phyloP scores from a whole-genome alignment of 2,329 filamentous ascomycete species.

The Basipetospora chlamydospora region DNA sequence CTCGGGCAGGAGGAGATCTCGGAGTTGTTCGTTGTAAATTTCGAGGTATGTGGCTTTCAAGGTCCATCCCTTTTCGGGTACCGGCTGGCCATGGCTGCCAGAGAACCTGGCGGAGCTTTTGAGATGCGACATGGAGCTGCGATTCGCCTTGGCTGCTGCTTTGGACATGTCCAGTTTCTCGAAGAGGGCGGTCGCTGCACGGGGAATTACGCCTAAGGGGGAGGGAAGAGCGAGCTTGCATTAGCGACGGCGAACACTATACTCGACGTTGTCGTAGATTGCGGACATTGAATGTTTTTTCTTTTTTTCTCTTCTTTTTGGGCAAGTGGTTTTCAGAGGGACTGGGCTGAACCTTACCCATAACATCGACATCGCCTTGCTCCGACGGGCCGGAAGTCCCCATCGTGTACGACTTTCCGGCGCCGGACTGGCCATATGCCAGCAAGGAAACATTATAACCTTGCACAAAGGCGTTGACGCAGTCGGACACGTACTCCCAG shows the following conservation, averaged over 20 bases:
- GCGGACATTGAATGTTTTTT: too few relatives aligned
- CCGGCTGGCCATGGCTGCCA: conserved; percentile 10
- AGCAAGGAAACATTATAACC: conserved; percentile 97
- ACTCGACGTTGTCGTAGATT: too few relatives aligned
- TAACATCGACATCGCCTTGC: conserved; percentile 52
- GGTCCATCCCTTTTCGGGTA: conserved; percentile 67
- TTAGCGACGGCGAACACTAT: too few relatives aligned
- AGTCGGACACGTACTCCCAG: conserved; percentile 89
- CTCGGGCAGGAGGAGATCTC: conserved; percentile 77
- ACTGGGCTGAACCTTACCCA: too few relatives aligned
- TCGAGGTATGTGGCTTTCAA: conserved; percentile 89
- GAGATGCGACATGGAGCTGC: conserved; percentile 61
- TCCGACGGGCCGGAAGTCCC: conserved; percentile 79
- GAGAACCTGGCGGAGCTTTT: conserved; percentile 66
- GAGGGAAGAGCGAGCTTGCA: conserved; percentile 8
- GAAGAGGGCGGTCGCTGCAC: conserved; percentile 75
- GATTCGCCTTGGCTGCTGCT: conserved; percentile 30
- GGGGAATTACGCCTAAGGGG: conserved; percentile 72
- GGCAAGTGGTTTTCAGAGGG: too few relatives aligned
- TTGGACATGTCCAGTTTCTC: conserved; percentile 62
- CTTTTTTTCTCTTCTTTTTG: too few relatives aligned
- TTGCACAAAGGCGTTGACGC: conserved; percentile 77
- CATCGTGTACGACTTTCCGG: conserved; percentile 98
- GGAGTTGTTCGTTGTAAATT: conserved; percentile 94
- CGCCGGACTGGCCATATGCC: conserved; percentile 93